Conservation (phyloP, 352 stramenopile species). For the Phytophthora nicotianae region DNA sequence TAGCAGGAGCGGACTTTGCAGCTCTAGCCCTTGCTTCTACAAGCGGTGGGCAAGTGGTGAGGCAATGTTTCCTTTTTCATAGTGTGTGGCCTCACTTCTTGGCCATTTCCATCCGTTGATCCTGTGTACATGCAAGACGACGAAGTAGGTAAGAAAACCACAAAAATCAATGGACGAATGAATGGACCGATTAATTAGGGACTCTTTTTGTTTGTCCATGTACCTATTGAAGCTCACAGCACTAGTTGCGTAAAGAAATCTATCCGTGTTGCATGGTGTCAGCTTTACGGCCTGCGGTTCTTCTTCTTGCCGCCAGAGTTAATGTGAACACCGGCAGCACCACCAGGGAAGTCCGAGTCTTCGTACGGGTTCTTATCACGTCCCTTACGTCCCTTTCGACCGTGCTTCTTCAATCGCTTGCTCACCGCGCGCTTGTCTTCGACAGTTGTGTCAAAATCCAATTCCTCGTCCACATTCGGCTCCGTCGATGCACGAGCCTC, state of each 20-base stretch:
- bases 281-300: slow-evolving; percentile 50
- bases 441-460: slow-evolving; percentile 75
- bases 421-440: slow-evolving; percentile 76
- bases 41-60: slow-evolving; percentile 21
- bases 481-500: slow-evolving; percentile 9
- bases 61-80: slow-evolving; percentile 41
- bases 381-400: slow-evolving; percentile 96
- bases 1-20: slow-evolving; percentile 16
- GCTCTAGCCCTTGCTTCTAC: slow-evolving; percentile 16
- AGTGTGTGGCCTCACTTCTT: slow-evolving; percentile 30
- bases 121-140: slow-evolving; percentile 33
- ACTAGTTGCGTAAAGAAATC: slow-evolving; percentile 16
- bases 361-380: slow-evolving; percentile 98
- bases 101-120: slow-evolving; percentile 28
- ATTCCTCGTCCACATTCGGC: slow-evolving; percentile 31
- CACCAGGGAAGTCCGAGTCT: slow-evolving; percentile 75
- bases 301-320: slow-evolving; percentile 82
- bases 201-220: not conserved
- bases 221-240: slow-evolving; percentile 4
- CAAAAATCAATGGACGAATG: slow-evolving; percentile 45
- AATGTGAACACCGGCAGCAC: slow-evolving; percentile 58
- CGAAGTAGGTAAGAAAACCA: slow-evolving; percentile 39
- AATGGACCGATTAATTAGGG: slow-evolving; percentile 23
- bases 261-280: slow-evolving; percentile 8
- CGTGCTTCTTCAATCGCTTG: slow-evolving; percentile 93